phyloP scores from a whole-genome alignment of 306 rosid species.

The Senna siamea region DNA sequence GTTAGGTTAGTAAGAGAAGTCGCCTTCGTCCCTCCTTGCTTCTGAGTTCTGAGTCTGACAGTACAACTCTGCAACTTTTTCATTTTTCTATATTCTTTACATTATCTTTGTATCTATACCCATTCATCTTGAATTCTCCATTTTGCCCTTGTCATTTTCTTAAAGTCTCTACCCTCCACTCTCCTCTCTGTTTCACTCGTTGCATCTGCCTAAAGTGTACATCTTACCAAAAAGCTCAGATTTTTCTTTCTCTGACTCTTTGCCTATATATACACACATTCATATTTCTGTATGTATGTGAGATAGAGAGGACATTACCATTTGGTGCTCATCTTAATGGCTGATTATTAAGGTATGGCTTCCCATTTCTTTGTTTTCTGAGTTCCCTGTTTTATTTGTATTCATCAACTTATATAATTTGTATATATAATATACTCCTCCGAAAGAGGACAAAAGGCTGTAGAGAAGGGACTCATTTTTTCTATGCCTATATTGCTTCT shows the following conservation, averaged over 20 bases:
- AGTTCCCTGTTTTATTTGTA: conserved; percentile 20
- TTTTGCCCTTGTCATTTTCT: conserved; percentile 27
- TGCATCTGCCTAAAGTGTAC: too few species aligned
- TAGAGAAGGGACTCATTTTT: neutral
- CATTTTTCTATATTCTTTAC: too few species aligned
- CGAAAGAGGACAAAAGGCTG: neutral
- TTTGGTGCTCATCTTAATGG: conserved; percentile 31
- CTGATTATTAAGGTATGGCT: conserved; percentile 52
- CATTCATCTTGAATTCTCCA: neutral
- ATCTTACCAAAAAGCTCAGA: conserved; percentile 30
- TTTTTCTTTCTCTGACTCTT: conserved; percentile 24
- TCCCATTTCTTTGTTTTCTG: conserved; percentile 15
- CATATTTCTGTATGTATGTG: conserved; percentile 28
- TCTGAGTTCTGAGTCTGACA: conserved; percentile 19
- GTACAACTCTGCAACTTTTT: conserved; percentile 42
- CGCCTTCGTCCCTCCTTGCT: conserved; percentile 30
- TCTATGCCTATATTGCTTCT: neutral
- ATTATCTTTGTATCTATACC: neutral
- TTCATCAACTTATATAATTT: neutral
- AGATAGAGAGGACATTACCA: conserved; percentile 25
- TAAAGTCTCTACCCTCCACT: neutral
- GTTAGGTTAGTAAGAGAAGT: conserved; percentile 50
- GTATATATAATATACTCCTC: conserved; percentile 3
- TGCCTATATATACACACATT: neutral
- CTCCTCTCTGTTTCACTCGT: too few species aligned